These are phyloP conservation scores for Diplodia mutila DNA, from an alignment of 2,329 filamentous ascomycete species.

Conservation along the genomic window DNA sequence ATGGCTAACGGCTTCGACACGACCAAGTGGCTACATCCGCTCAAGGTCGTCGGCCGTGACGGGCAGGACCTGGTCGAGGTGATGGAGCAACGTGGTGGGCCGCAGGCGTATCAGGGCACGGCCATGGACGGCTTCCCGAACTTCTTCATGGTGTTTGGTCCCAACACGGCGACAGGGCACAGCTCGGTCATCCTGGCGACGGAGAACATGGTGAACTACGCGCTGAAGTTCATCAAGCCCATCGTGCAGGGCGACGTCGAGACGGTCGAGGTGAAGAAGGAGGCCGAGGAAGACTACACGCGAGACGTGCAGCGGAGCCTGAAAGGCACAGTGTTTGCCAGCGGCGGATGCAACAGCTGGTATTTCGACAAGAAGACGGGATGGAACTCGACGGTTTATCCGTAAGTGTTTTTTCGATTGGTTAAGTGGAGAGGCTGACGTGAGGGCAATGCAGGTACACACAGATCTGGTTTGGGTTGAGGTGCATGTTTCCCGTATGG, in stretches of 20 bases:
- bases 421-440: background rate
- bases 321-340: slow-evolving; percentile 53
- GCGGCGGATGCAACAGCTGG: slow-evolving; percentile 54
- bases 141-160: slow-evolving; percentile 66
- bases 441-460: slow-evolving; percentile 45
- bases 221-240: slow-evolving; percentile 61
- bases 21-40: slow-evolving; percentile 57
- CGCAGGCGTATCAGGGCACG: slow-evolving; percentile 64
- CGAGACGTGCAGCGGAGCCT: slow-evolving; percentile 52
- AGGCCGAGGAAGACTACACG: slow-evolving; percentile 54
- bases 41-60: slow-evolving; percentile 57
- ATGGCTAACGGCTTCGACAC: slow-evolving; percentile 66
- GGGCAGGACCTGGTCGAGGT: slow-evolving; percentile 58
- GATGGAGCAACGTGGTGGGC: slow-evolving; percentile 63
- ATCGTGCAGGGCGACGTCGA: slow-evolving; percentile 52
- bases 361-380: slow-evolving; percentile 49
- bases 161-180: slow-evolving; percentile 67
- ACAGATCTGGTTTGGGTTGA: slow-evolving; percentile 55
- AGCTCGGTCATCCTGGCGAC: slow-evolving; percentile 62
- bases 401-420: slow-evolving; percentile 34
- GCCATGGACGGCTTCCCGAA: slow-evolving; percentile 66
- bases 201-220: slow-evolving; percentile 65
- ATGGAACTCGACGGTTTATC: slow-evolving; percentile 53
- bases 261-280: slow-evolving; percentile 54
- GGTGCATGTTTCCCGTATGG: slow-evolving; percentile 59